These are phyloP conservation scores for Dovyalis caffra DNA, from an alignment of 345 rosid species.

Conservation along the genomic window DNA sequence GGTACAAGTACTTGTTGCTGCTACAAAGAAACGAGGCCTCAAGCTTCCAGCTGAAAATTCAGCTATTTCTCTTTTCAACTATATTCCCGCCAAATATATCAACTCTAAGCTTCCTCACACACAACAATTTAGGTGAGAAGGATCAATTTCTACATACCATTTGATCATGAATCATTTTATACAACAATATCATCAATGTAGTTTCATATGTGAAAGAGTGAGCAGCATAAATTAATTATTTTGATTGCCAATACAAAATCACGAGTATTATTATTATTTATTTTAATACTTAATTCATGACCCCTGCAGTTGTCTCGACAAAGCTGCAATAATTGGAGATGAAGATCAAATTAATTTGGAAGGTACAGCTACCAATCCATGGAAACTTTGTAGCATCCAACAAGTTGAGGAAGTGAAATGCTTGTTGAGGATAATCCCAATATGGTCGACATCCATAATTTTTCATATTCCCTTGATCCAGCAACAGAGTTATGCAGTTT, in stretches of 20 bases:
- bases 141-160: neutral
- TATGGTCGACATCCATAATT: slow-evolving; percentile 53
- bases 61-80: slow-evolving; percentile 19
- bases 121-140: slow-evolving; percentile 29
- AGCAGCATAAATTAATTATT: neutral
- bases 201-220: neutral
- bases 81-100: slow-evolving; percentile 18
- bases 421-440: slow-evolving; percentile 48
- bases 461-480: slow-evolving; percentile 42
- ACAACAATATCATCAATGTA: neutral
- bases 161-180: neutral
- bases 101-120: slow-evolving; percentile 33
- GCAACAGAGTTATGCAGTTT: slow-evolving; percentile 55
- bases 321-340: slow-evolving; percentile 49
- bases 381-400: slow-evolving; percentile 65
- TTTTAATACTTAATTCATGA: neutral
- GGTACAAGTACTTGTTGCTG: slow-evolving; percentile 35
- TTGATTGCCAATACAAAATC: neutral
- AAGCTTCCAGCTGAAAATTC: slow-evolving; percentile 17
- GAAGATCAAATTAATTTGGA: slow-evolving; percentile 43
- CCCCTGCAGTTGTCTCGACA: slow-evolving; percentile 50
- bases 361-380: slow-evolving; percentile 50
- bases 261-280: neutral
- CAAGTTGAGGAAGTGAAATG: slow-evolving; percentile 75
- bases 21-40: slow-evolving; percentile 21